Base-by-base conservation (phyloP, 306 rosid species). In the Albizia julibrissin region DNA sequence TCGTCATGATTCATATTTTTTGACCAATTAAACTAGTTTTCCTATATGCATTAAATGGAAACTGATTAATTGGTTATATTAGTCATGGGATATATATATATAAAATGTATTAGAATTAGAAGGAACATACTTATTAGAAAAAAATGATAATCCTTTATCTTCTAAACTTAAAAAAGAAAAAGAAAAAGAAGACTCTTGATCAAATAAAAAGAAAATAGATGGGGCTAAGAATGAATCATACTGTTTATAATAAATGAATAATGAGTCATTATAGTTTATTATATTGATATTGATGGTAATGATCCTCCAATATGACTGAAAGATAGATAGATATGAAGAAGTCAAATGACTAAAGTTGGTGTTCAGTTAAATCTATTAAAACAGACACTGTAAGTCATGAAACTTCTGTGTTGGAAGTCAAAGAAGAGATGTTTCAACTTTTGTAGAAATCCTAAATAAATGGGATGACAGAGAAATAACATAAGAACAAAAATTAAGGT, bases 401-500 rank as follows among this genome's bases (percentile, higher is more conserved):
- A 26, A 24, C 34, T 22, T 61, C 10, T 24, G 8, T 10, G 12
- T 7, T 8, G 62, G 27, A 18, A 50, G 26, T 21, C 21, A 54
- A 31, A 31, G 70, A 6, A 65, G 31, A 29, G 3, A 14, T 65
- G 22, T 29, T 65, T 65, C 7, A 31, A 15, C 19, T 46, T 49
- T 39, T 49, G 49, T 39, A 62, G 73, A 78, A 83, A 83, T 72
- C 62, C 54, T 10, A 62, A 40, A 75, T 50, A 50, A 18, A 50
- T 56, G 68, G 29, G 33, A 11, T 22, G 29, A 58, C 14, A 22
- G 3, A 59, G 15, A 59, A 59, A 59, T 3, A 59, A 59, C 13
- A 58, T 9, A 21, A 14, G 19, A 1, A 5, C 76, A 1, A 37
- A 69, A 74, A 44, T 19, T 10, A 13, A 54, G 24, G 58, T 75